A percentile compares a stretch with the other conserved stretches of the same genome.
These are phyloP conservation scores for Populus davidiana DNA, from an alignment of 345 rosid species.

Conservation along the genomic window DNA sequence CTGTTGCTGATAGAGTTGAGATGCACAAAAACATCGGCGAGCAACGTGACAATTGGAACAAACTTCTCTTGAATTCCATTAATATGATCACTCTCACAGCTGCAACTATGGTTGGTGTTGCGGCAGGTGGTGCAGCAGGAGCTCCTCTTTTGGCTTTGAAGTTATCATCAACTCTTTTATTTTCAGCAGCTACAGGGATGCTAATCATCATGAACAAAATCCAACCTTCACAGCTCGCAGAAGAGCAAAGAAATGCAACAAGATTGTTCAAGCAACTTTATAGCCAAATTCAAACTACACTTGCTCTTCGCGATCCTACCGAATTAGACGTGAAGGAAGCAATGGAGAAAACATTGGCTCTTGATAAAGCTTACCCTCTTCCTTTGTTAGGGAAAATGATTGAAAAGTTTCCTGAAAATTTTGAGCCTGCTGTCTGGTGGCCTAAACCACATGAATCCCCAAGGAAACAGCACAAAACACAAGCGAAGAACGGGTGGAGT, in stretches of 20 bases:
- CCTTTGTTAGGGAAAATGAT: slow-evolving; percentile 42
- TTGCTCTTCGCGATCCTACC: slow-evolving; percentile 14
- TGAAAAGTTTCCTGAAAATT: slow-evolving; percentile 29
- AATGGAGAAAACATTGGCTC: slow-evolving; percentile 29
- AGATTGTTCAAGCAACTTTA: slow-evolving; percentile 36
- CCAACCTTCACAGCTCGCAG: slow-evolving; percentile 46
- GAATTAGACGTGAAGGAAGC: slow-evolving; percentile 20
- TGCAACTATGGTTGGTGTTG: slow-evolving; percentile 51
- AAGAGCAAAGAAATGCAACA: slow-evolving; percentile 38
- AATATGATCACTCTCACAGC: slow-evolving; percentile 69
- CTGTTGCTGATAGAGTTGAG: slow-evolving; percentile 58
- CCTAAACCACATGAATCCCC: not conserved
- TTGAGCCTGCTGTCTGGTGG: slow-evolving; percentile 42
- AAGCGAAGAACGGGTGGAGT: slow-evolving; percentile 31
- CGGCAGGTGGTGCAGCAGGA: slow-evolving; percentile 19
- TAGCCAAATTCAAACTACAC: slow-evolving; percentile 17
- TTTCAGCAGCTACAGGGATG: slow-evolving; percentile 36
- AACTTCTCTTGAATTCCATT: slow-evolving; percentile 54
- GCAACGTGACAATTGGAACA: slow-evolving; percentile 69
- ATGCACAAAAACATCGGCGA: slow-evolving; percentile 66
- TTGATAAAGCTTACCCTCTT: slow-evolving; percentile 41
- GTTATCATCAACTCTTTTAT: slow-evolving; percentile 35
- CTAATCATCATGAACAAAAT: slow-evolving; percentile 34
- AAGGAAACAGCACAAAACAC: not conserved
- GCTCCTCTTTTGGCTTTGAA: slow-evolving; percentile 41